phyloP scores from a whole-genome alignment of 2,329 filamentous ascomycete species.

The Nothophoma quercina region DNA sequence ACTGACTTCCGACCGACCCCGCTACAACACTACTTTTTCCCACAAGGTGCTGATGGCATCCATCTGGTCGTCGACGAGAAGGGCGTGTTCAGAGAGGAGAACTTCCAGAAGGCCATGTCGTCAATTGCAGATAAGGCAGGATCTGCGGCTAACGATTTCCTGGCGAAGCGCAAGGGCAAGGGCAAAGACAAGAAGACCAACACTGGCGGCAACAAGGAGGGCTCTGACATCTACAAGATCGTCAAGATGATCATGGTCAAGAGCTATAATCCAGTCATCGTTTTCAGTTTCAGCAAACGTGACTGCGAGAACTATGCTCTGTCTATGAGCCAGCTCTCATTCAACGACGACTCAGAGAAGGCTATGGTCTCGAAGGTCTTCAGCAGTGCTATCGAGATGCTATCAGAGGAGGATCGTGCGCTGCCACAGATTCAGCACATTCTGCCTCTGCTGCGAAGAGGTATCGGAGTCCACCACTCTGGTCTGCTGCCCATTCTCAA shows the following conservation, averaged over 20 bases:
- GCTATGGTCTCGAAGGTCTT: conserved; percentile 95
- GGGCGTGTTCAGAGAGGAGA: conserved; percentile 92
- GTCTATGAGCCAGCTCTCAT: conserved; percentile 83
- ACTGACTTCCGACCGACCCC: conserved; percentile 98
- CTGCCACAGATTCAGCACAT: conserved; percentile 92
- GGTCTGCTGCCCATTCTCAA: conserved; percentile 94
- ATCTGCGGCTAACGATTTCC: conserved; percentile 78
- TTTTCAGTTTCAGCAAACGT: conserved; percentile 99
- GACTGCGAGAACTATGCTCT: conserved; percentile 93
- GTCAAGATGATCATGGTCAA: conserved; percentile 99
- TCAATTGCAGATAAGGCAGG: conserved; percentile 88
- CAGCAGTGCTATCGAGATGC: conserved; percentile 86
- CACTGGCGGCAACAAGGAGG: conserved; percentile 74
- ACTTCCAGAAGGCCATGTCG: conserved; percentile 96
- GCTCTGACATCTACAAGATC: conserved; percentile 93
- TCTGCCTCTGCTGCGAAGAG: conserved; percentile 84
- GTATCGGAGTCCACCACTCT: conserved; percentile 97
- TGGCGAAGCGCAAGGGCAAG: conserved; percentile 82
- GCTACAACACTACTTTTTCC: conserved; percentile 97
- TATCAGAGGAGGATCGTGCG: conserved; percentile 89
- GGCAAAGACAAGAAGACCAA: conserved; percentile 92
- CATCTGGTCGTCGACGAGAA: conserved; percentile 96
- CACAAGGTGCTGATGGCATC: conserved; percentile 89
- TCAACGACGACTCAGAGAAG: conserved; percentile 97
- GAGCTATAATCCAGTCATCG: conserved; percentile 96